Percentiles rank a stretch among this genome's conserved stretches.
These are phyloP conservation scores for Aphanocladium album DNA, from an alignment of 2,329 filamentous ascomycete species.

Conservation along the genomic window DNA sequence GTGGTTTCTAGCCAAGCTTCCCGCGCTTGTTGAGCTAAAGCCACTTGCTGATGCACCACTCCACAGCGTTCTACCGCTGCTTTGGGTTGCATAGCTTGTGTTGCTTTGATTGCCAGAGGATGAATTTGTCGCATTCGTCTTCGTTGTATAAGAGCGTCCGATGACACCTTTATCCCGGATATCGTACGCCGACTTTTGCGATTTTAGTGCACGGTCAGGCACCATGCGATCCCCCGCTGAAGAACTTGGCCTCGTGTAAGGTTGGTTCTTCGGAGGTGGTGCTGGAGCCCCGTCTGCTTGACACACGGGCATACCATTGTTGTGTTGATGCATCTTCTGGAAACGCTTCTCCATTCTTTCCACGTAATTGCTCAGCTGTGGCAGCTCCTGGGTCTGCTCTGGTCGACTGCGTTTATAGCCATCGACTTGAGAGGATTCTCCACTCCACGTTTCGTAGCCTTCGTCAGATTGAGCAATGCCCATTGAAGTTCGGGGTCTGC, in stretches of 20 bases:
- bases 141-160: constrained; percentile 78
- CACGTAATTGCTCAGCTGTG: constrained; percentile 79
- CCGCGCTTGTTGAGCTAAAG: constrained; percentile 92
- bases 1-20: constrained; percentile 79
- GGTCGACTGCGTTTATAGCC: constrained; percentile 36
- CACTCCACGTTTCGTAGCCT: constrained; percentile 55
- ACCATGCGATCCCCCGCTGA: constrained; percentile 43
- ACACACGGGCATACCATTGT: constrained; percentile 35
- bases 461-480: constrained; percentile 61
- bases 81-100: constrained; percentile 69
- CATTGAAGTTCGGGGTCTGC: constrained; percentile 64
- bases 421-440: constrained; percentile 46
- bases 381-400: constrained; percentile 51
- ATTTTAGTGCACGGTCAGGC: constrained; percentile 46
- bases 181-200: constrained; percentile 75
- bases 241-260: constrained; percentile 53
- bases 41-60: constrained; percentile 85
- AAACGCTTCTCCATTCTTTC: constrained; percentile 86
- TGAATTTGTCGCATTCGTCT: constrained; percentile 76
- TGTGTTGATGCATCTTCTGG: constrained; percentile 62
- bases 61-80: constrained; percentile 84
- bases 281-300: constrained; percentile 53
- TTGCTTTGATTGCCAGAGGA: constrained; percentile 68
- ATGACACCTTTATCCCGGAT: constrained; percentile 60
- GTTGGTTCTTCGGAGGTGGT: constrained; percentile 54